Percentiles rank a stretch among this genome's conserved stretches.
phyloP scores from a whole-genome alignment of 768 basidiomycete species.

The Trametes maxima region DNA sequence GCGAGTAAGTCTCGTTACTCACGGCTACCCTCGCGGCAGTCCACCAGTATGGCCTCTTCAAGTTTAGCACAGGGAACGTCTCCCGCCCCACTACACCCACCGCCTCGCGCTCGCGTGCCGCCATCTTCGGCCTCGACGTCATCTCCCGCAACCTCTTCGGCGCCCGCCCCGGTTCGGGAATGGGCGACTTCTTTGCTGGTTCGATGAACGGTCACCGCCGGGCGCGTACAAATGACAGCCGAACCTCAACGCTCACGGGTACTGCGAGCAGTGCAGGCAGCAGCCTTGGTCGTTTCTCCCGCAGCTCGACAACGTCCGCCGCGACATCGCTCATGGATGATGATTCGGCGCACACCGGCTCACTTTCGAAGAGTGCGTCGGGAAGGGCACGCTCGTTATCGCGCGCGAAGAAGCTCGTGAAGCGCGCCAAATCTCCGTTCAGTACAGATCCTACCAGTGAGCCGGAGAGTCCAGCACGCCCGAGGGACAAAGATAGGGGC shows the following conservation, averaged over 20 bases:
- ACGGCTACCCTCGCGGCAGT: conserved; percentile 45
- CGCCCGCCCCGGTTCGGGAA: conserved; percentile 63
- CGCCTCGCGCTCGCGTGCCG: conserved; percentile 65
- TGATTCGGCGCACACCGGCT: conserved; percentile 42
- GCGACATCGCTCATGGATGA: conserved; percentile 69
- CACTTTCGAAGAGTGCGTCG: conserved; percentile 38
- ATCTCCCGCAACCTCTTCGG: conserved; percentile 90
- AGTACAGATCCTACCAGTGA: conserved; percentile 37
- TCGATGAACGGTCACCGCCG: conserved; percentile 70
- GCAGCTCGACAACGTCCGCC: conserved; percentile 67
- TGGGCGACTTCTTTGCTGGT: conserved; percentile 76
- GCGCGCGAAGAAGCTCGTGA: conserved; percentile 51
- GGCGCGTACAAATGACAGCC: conserved; percentile 65
- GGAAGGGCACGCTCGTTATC: conserved; percentile 33
- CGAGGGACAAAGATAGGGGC: conserved; percentile 1
- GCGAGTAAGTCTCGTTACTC: conserved; percentile 6
- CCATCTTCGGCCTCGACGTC: conserved; percentile 88
- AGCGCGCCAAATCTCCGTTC: conserved; percentile 48
- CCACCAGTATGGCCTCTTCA: conserved; percentile 87
- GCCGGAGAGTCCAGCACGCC: conserved; percentile 24
- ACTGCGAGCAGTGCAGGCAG: conserved; percentile 70
- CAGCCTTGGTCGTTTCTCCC: conserved; percentile 65
- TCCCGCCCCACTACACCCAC: conserved; percentile 89
- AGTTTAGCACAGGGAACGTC: conserved; percentile 76
- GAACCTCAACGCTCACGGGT: conserved; percentile 72